Evolutionary conservation across 2,329 filamentous ascomycete genomes (phyloP).

Genomic region (Ceratocystis cacaofunesta): DNA sequence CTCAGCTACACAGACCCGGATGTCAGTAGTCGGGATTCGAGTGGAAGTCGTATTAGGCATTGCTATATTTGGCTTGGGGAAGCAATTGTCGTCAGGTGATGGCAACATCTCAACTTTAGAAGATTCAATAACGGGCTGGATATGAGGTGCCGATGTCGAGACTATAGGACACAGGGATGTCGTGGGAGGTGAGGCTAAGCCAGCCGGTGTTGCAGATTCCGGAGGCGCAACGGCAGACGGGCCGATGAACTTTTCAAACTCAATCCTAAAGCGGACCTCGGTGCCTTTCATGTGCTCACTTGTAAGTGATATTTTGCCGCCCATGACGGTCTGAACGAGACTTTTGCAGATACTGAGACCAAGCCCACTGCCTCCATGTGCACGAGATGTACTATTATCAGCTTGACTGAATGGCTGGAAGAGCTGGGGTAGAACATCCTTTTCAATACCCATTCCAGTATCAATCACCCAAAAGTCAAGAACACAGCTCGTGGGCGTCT

Average conservation of each 20-base stretch:
- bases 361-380: conserved; percentile 82
- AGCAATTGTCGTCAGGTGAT: background rate
- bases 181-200: background rate
- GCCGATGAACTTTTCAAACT: conserved; percentile 53
- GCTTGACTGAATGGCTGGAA: conserved; percentile 91
- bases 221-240: background rate
- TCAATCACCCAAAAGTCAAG: conserved; percentile 78
- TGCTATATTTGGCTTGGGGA: background rate
- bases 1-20: conserved; percentile 85
- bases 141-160: background rate
- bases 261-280: conserved; percentile 63
- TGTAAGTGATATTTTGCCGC: conserved; percentile 69
- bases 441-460: conserved; percentile 80
- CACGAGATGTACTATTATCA: conserved; percentile 75
- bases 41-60: conserved; percentile 48
- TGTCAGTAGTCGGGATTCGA: conserved; percentile 56
- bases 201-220: background rate
- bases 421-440: conserved; percentile 66
- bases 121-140: background rate
- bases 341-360: conserved; percentile 91
- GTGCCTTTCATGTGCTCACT: conserved; percentile 59
- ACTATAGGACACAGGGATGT: background rate
- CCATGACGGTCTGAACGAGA: conserved; percentile 82
- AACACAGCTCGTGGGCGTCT: conserved; percentile 54
- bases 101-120: conserved; percentile 1